Conservation (phyloP, 2,329 filamentous ascomycete genomes). For the Simplicillium aogashimaense region DNA sequence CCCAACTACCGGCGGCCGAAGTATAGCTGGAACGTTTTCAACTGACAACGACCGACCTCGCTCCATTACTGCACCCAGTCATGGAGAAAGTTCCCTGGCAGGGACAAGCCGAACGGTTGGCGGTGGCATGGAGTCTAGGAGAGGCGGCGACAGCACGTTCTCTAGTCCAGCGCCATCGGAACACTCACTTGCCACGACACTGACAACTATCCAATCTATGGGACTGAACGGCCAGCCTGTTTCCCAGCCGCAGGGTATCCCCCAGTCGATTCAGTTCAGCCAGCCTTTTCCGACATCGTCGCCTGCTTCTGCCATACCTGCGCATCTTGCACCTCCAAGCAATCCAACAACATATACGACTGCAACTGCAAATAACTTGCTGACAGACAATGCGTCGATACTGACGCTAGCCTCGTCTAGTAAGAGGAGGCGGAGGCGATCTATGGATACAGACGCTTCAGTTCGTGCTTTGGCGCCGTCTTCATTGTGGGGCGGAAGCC, state of each 20-base stretch:
- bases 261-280: constrained; percentile 49
- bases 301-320: constrained; percentile 63
- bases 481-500: constrained; percentile 71
- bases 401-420: constrained; percentile 75
- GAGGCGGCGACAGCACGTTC: constrained; percentile 68
- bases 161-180: constrained; percentile 75
- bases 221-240: constrained; percentile 41
- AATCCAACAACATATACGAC: constrained; percentile 64
- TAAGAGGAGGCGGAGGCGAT: constrained; percentile 66
- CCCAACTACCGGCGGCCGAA: constrained; percentile 58
- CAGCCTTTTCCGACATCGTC: constrained; percentile 55
- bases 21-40: constrained; percentile 69
- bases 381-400: constrained; percentile 80
- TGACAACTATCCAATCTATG: constrained; percentile 76
- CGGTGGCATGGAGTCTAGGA: constrained; percentile 55
- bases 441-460: constrained; percentile 77
- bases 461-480: constrained; percentile 77
- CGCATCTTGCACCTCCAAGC: constrained; percentile 49
- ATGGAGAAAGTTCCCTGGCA: constrained; percentile 54
- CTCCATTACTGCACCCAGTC: constrained; percentile 68
- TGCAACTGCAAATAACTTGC: constrained; percentile 72
- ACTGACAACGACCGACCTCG: constrained; percentile 69
- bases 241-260: constrained; percentile 24
- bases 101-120: constrained; percentile 65
- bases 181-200: constrained; percentile 69